Evolutionary conservation across 768 basidiomycete species (phyloP), one percentile per base, ranked within the genome.

Genomic region (Xerocomus spinulosus): DNA sequence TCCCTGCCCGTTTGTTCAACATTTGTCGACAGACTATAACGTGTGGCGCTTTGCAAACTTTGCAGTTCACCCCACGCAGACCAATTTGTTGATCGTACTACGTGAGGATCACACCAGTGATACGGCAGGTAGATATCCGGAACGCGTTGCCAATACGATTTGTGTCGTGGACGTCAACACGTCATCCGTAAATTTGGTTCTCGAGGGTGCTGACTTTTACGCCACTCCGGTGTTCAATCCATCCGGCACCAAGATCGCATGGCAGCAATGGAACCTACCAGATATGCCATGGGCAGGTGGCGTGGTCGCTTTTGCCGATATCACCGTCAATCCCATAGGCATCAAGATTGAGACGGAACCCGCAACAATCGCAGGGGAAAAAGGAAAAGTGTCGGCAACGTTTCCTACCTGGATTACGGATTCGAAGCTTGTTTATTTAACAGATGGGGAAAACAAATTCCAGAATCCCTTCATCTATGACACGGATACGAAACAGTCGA

Each of bases 31-130:
- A 5, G 20, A 14, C 6, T 10, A 20, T 29, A 51, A 46, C 60
- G 65, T 10, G 26, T 28, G 26, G 26, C 26, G 26, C 26, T 28
- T 28, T 73, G 33, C 64, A 57, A 76, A 80, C 55, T 77, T 87
- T 48, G 69, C 73, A 4, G 66, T 81, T 0, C 78, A 83, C 48
- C 84, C 85, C 0, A 53, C 59, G 5, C 58, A 75, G 4, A 63
- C 73, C 2, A 61, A 78, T 49, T 59, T 86, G 15, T 55, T 87
- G 3, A 73, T 84, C 4, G 68, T 78, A 1, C 62, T 87, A 17
- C 66, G 81, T 9, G 88, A 91, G 55, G 85, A 88, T 51, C 85
- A 88, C 61, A n/a, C n/a, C n/a, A 84, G 81, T 0, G 53, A 37
- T 0, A 42, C 6, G 29, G 29, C 17, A n/a, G n/a, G n/a, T 28